Conservation (phyloP, 306 rosid species). For the Ziziphus jujuba region DNA sequence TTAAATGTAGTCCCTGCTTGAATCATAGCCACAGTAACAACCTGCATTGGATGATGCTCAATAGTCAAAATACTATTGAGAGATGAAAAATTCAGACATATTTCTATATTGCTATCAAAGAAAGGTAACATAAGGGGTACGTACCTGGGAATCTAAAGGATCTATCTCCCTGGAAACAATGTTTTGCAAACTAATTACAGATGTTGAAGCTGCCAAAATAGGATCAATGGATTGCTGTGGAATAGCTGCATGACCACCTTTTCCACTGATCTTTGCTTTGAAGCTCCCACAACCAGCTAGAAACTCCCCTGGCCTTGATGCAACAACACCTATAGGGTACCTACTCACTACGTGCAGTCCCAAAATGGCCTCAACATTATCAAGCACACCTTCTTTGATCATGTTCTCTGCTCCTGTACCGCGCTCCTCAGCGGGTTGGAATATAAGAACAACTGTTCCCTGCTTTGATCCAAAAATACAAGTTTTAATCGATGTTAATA, state of each 20-base stretch:
- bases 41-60: slow-evolving; percentile 49
- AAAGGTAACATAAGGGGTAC: too few relatives aligned
- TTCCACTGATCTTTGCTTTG: slow-evolving; percentile 76
- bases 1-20: slow-evolving; percentile 62
- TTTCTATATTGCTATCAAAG: background rate
- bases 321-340: slow-evolving; percentile 62
- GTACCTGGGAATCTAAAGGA: slow-evolving; percentile 90
- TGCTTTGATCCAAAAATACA: slow-evolving; percentile 28
- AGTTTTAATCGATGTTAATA: background rate
- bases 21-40: slow-evolving; percentile 73
- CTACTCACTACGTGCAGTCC: slow-evolving; percentile 51
- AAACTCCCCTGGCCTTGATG: slow-evolving; percentile 74
- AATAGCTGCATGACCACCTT: slow-evolving; percentile 72
- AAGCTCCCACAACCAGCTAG: slow-evolving; percentile 98
- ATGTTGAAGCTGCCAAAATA: slow-evolving; percentile 74
- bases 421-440: slow-evolving; percentile 89
- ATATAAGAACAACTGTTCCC: slow-evolving; percentile 76
- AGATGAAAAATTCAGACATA: background rate
- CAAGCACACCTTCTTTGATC: slow-evolving; percentile 68
- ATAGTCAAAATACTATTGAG: background rate
- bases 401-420: slow-evolving; percentile 81
- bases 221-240: slow-evolving; percentile 75
- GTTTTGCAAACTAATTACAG: slow-evolving; percentile 77
- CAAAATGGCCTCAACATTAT: slow-evolving; percentile 74
- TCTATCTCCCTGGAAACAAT: slow-evolving; percentile 83